phyloP scores from a whole-genome alignment of 108 stramenopile species.

The Pseudonitzschia multistriata region DNA sequence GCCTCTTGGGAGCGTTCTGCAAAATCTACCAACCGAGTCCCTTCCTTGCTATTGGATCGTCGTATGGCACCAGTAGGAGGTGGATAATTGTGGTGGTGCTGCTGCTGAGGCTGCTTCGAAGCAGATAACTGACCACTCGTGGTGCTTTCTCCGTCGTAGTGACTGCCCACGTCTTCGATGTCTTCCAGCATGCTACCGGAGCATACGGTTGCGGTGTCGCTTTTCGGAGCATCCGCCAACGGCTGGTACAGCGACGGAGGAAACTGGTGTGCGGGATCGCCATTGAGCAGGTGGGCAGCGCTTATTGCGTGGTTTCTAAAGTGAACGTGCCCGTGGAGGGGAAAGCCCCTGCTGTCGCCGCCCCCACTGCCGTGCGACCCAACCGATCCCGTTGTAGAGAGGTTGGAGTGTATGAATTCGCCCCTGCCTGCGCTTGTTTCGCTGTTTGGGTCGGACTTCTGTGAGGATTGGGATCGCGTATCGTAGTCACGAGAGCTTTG shows the following conservation, averaged over 20 bases:
- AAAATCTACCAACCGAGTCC: slow-evolving; percentile 25
- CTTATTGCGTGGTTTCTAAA: not conserved
- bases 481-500: slow-evolving; percentile 11
- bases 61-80: not conserved
- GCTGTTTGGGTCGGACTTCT: not conserved
- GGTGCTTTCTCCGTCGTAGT: slow-evolving; percentile 18
- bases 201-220: slow-evolving; percentile 60
- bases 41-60: slow-evolving; percentile 15
- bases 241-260: slow-evolving; percentile 37
- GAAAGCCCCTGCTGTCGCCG: not conserved
- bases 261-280: slow-evolving; percentile 26
- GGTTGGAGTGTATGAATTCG: not conserved
- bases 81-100: slow-evolving; percentile 7
- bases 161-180: slow-evolving; percentile 41
- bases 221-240: slow-evolving; percentile 47
- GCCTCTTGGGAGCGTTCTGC: slow-evolving; percentile 23
- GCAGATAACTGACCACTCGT: not conserved
- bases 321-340: slow-evolving; percentile 19
- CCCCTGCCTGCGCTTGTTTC: not conserved
- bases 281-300: slow-evolving; percentile 25
- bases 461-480: slow-evolving; percentile 18
- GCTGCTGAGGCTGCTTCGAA: not conserved
- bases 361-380: slow-evolving; percentile 26
- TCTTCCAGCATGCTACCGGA: slow-evolving; percentile 55
- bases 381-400: slow-evolving; percentile 17